These are phyloP conservation scores for Wickerhamiella sergipiensis DNA, from an alignment of 805 yeast species.

Conservation along the genomic window DNA sequence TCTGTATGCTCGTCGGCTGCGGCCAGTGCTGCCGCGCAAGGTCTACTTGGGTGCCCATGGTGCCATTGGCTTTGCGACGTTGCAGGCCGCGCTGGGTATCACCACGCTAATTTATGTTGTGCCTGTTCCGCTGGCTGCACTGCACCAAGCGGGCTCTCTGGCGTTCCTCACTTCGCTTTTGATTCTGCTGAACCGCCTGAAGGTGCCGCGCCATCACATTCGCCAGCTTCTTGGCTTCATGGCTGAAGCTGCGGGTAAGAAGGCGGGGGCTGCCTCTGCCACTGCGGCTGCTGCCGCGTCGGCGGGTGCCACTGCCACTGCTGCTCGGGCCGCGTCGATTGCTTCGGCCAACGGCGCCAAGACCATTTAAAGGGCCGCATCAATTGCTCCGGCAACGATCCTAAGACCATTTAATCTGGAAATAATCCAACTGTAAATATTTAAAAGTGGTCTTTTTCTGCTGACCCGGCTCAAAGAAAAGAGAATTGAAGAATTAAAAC, in stretches of 20 bases:
- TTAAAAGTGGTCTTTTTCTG: too few relatives aligned
- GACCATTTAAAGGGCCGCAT: slow-evolving; percentile 1
- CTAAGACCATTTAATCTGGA: too few relatives aligned
- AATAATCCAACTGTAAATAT: too few relatives aligned
- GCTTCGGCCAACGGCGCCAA: not conserved
- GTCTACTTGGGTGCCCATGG: slow-evolving; percentile 32
- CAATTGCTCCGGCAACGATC: too few relatives aligned
- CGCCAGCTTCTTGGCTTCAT: slow-evolving; percentile 13
- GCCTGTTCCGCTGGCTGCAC: slow-evolving; percentile 85
- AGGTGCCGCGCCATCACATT: slow-evolving; percentile 37
- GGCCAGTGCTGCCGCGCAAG: slow-evolving; percentile 35
- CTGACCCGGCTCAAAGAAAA: too few relatives aligned
- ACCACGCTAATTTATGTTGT: slow-evolving; percentile 74
- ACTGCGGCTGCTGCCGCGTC: not conserved
- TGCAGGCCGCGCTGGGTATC: slow-evolving; percentile 81
- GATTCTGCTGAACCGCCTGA: slow-evolving; percentile 41
- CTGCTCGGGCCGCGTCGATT: not conserved
- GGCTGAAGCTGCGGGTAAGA: slow-evolving; percentile 9
- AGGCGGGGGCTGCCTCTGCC: not conserved
- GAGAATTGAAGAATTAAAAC: too few relatives aligned
- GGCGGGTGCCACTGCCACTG: not conserved
- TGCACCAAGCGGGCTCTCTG: slow-evolving; percentile 94
- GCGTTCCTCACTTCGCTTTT: slow-evolving; percentile 75
- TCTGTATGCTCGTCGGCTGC: slow-evolving; percentile 46
- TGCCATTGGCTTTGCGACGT: slow-evolving; percentile 68